Evolutionary conservation across 2,329 filamentous ascomycete genomes (phyloP), one percentile per base, ranked within the genome.

Genomic region (Capronia americana): DNA sequence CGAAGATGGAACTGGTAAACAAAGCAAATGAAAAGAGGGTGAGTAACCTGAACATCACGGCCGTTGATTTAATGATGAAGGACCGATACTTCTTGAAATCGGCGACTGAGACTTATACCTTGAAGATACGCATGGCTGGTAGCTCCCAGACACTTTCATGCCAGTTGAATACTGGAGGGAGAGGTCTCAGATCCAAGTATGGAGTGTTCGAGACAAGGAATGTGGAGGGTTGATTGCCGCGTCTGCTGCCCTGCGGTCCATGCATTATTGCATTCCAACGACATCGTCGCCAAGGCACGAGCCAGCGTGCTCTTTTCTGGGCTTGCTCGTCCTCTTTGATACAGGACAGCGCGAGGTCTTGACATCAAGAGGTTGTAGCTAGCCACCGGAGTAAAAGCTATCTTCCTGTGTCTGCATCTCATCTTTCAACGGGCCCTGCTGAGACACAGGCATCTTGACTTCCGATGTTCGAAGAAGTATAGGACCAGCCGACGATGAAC

Each of bases 41-140:
- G 20, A 61, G 26, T n/a, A 58, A 24, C 34, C 24, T 61, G 30
- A n/a, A 44, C 26, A 50, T 30, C 1, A 41, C 46, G 8, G 63
- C 57, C 63, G 50, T 65, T 26, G 28, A 32, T 8, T 23, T 5
- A 34, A 28, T 24, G 32, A 61, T 38, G 30, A 24, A 46, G 28
- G 53, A 26, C 30, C 23, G 30, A 11, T 3, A 30, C 24, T 48
- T 24, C n/a, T 20, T 26, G n/a, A 51, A 61, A 61, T 24, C 30
- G 30, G 6, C 44, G 44, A 58, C 51, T 26, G 53, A n/a, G 54
- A 68, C 65, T 68, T 68, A 65, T 65, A 68, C 62, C 63, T 56
- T 30, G 34, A 57, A 56, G 20, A 55, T 44, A 38, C 28, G 57
- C 63, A 68, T 63, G 63, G 55, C 63, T 65, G 63, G 66, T 23